Evolutionary conservation across 441 rosid genomes (phyloP), one percentile per base, ranked within the genome.

Genomic region (Arabidopsis lyrata): DNA sequence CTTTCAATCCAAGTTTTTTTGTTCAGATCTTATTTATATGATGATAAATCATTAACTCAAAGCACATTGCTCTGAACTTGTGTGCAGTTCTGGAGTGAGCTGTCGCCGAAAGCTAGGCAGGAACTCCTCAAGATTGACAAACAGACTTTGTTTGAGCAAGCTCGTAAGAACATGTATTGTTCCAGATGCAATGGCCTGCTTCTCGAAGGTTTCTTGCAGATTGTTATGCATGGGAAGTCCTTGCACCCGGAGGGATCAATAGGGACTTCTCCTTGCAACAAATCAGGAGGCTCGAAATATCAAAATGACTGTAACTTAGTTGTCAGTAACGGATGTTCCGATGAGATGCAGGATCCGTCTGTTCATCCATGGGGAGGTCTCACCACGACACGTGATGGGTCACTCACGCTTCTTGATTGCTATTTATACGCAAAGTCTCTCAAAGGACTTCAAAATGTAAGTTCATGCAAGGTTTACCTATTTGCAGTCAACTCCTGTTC

Each of bases 331-430:
- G 85, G 83, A 58, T 78, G 77, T 74, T 78, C 65, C 65, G 91
- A 86, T 72, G 98, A 86, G 75, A 77, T 85, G 77, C 97, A 86
- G 79, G 95, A 89, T 77, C 96, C 97, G 20, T 80, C 93, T 74
- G 87, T 90, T 49, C 94, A 92, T 86, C 96, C 87, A 15, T 95
- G 97, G 97, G 99, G 99, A 44, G 99, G 99, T 78, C 85, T 95
- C 59, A 82, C 87, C 12, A 81, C 91, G 11, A 86, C 94, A 5
- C 91, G 92, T 18, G 94, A 90, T 81, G 97, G 97, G 16, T 84
- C 88, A 0, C 75, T 95, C 81, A 89, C 97, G 2, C 87, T 92
- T 76, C 83, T 90, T 77, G 90, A 85, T 57, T 89, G 97, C 86
- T 95, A 90, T 76, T 73, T 90, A 78, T 86, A 73, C 54, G 81